These are phyloP conservation scores for Carex arenaria DNA, from an alignment of 202 grass and related monocot species.

Conservation along the genomic window DNA sequence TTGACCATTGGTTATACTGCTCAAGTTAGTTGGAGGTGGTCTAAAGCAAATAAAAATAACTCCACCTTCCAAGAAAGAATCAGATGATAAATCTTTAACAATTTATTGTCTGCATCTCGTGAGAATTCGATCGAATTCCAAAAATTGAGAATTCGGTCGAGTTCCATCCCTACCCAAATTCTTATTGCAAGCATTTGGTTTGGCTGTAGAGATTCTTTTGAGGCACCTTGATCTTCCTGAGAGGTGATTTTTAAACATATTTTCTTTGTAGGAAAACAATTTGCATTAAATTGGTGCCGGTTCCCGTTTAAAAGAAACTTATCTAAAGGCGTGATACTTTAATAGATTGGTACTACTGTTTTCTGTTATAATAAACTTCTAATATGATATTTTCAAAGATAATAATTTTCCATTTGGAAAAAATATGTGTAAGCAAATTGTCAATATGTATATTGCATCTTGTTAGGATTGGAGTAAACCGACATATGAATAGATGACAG, in stretches of 20 bases:
- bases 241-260: conserved; percentile 1
- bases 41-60: conserved; percentile 14
- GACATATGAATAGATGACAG: neutral
- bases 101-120: neutral
- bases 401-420: neutral
- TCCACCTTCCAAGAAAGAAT: neutral
- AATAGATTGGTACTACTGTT: neutral
- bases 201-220: neutral
- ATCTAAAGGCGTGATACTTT: neutral
- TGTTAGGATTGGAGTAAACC: neutral
- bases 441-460: too few relatives aligned
- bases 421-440: neutral
- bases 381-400: neutral
- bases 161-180: neutral
- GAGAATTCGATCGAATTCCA: conserved; percentile 13
- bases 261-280: neutral
- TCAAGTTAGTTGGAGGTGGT: conserved; percentile 3
- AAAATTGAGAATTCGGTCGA: conserved; percentile 9
- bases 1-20: conserved; percentile 2
- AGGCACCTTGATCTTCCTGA: neutral
- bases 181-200: neutral
- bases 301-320: neutral
- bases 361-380: neutral
- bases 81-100: conserved; percentile 14
- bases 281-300: too few relatives aligned